These are phyloP conservation scores for Epithele typhae DNA, from an alignment of 768 basidiomycete species.

Conservation along the genomic window DNA sequence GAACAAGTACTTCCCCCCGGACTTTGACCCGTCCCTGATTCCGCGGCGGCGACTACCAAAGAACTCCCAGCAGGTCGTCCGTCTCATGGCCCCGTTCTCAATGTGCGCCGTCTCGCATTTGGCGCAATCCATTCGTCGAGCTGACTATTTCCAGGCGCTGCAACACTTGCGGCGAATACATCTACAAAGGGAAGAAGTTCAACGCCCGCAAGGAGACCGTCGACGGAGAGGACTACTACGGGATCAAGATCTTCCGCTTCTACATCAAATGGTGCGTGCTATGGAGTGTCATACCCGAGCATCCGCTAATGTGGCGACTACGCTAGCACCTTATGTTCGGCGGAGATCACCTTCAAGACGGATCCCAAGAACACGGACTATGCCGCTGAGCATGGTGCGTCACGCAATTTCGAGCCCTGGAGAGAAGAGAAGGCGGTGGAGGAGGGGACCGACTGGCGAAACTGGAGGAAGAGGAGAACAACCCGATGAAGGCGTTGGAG, in stretches of 20 bases:
- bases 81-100: conserved; percentile 98
- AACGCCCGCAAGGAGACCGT: conserved; percentile 99
- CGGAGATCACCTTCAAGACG: conserved; percentile 99
- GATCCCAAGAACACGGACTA: conserved; percentile 98
- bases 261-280: conserved; percentile 86
- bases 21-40: conserved; percentile 97
- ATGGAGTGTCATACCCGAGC: no score
- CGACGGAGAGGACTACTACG: conserved; percentile 94
- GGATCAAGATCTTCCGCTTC: conserved; percentile 94
- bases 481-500: conserved; percentile 96
- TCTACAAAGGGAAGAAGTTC: conserved; percentile 99
- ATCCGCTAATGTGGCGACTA: no score
- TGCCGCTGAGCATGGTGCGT: conserved; percentile 90
- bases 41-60: conserved; percentile 85
- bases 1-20: conserved; percentile 96
- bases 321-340: conserved; percentile 89
- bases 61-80: conserved; percentile 95
- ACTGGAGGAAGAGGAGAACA: conserved; percentile 89
- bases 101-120: conserved; percentile 53
- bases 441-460: conserved; percentile 81
- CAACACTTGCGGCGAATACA: conserved; percentile 96
- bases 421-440: conserved; percentile 73
- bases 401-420: conserved; percentile 98
- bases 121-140: not conserved
- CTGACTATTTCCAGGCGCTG: conserved; percentile 55